Evolutionary conservation across 2,329 filamentous ascomycete species (phyloP), one percentile per base, ranked within the genome.

Genomic region (Colletotrichum tanaceti): DNA sequence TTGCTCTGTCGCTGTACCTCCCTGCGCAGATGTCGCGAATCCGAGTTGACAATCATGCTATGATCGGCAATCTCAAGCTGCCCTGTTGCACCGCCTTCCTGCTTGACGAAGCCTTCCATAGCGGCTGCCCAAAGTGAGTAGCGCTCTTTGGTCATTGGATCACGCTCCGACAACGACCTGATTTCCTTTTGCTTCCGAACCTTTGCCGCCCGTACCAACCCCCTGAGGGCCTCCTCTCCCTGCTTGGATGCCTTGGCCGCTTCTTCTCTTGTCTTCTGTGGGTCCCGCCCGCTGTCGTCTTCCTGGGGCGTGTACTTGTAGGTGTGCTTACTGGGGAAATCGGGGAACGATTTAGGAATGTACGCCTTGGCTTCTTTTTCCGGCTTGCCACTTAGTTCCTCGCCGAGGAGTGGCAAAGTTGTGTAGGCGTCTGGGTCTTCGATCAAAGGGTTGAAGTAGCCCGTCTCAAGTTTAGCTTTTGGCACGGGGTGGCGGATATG

Each of bases 131-230:
- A 91, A 5, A 89, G 77, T 7, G 85, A 79, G 73, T 90, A 87
- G 18, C 88, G 82, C 70, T 86, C 81, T 72, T 85, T 86, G 52
- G 84, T 86, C 22, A 83, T 78, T 2, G 79, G 75, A 72, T 88
- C 84, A 62, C 83, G 82, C 71, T 86, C 82, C 2, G 89, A 87
- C 2, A 85, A 77, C 2, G 84, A 81, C 72, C 86, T 88, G 50
- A 89, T 84, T 73, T 90, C 88, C 75, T 90, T 90, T 72, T 90
- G 87, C 72, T 87, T 88, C 58, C 88, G 86, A 72, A 88, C 85
- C 76, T 90, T 90, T 63, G 86, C 87, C 20, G 89, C 87, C 24
- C 87, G 84, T 35, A 89, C 85, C 20, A 91, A 79, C 9, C 85
- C 80, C 35, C 89, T 80, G 4, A 91, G 79, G 1, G 89, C 89